phyloP scores from a whole-genome alignment of 1,284 basidiomycete species.

The Coriolopsis trogii region DNA sequence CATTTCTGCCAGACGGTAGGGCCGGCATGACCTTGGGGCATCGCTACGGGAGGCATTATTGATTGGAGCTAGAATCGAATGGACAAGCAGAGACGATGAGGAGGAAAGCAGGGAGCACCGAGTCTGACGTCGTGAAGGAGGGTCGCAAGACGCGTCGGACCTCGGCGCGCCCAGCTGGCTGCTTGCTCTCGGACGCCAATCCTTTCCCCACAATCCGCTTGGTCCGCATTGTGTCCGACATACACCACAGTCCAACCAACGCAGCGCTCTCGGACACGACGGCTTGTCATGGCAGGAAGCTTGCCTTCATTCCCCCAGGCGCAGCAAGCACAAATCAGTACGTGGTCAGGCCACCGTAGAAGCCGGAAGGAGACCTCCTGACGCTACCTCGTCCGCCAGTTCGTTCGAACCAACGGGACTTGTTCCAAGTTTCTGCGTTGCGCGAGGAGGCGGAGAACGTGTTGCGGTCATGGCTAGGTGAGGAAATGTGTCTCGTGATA shows the following conservation, averaged over 20 bases:
- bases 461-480: constrained; percentile 79
- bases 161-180: constrained; percentile 11
- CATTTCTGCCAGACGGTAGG: constrained; percentile 78
- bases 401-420: constrained; percentile 84
- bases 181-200: constrained; percentile 5
- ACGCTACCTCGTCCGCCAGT: constrained; percentile 49
- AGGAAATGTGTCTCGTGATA: no score
- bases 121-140: constrained; percentile 17
- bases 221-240: neutral
- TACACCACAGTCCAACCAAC: constrained; percentile 1
- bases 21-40: constrained; percentile 50
- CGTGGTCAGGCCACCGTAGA: constrained; percentile 34
- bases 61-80: constrained; percentile 8
- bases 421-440: constrained; percentile 76
- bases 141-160: constrained; percentile 15
- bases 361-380: neutral
- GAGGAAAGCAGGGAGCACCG: constrained; percentile 9
- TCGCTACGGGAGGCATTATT: constrained; percentile 42
- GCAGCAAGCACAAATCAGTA: constrained; percentile 86
- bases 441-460: constrained; percentile 79
- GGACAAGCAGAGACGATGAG: constrained; percentile 3
- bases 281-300: constrained; percentile 11
- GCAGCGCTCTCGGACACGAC: neutral
- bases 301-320: constrained; percentile 67
- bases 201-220: neutral